Base-by-base conservation (phyloP, 768 basidiomycete genomes). In the Heimioporus sp. region DNA sequence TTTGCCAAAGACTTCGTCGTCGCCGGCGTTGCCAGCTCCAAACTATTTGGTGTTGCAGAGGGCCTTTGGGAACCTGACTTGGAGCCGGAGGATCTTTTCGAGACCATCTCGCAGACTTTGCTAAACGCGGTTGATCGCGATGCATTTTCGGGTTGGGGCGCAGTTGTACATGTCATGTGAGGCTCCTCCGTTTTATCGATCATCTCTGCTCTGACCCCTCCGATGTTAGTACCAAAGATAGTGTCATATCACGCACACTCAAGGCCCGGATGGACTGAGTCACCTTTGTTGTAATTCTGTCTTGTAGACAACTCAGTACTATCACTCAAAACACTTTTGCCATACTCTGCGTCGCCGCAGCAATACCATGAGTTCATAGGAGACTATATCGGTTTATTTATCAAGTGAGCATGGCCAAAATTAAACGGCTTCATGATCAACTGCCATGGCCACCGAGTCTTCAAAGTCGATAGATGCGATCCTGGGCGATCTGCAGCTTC, bases 21-120 rank as follows among this genome's bases (percentile, higher is more conserved):
- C 11, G 84, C 92, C 10, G 97, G 97, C 32, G 93, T 93, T 1
- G 96, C 97, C 19, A 86, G 86, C 63, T 77, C 84, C 55, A 98
- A 98, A 74, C 72, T 99, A 57, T 97, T 86, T 63, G 97, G 97
- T 87, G 86, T 96, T 47, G 97, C 97, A 38, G 97, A 99, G 71
- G 93, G 94, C 3, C 79, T 99, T 30, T 99, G 97, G 97, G 97
- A 99, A 72, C 94, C 96, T 10, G 91, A 94, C 69, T 76, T 99
- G 68, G 94, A 87, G 66, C 84, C 95, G 13, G 97, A 98, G 65
- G 97, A 98, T 69, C 75, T 99, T 42, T 99, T 99, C 65, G 97
- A 99, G 76, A 98, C 97, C 2, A 94, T 98, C 64, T 93, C 92
- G 28, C 97, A 99, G 71, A 95, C 94, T 8, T 72, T 99, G 54